Evolutionary conservation across 805 yeast species (phyloP), one percentile per base, ranked within the genome.

Genomic region (Jamesozyma gamospora): DNA sequence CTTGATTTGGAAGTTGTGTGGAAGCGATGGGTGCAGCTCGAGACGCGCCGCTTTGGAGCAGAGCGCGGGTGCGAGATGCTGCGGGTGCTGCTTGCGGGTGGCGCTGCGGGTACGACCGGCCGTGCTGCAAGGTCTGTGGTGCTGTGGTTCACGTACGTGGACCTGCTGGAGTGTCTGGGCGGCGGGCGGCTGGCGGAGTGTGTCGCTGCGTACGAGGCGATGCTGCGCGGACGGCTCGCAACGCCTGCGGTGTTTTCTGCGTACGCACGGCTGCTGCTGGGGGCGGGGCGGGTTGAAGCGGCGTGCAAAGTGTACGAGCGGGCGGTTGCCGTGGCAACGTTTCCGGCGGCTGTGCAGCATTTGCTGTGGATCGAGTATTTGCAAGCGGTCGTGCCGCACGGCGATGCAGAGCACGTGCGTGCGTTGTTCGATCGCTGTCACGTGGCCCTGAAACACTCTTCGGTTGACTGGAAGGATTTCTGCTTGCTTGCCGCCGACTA

Each of bases 21-120:
- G 72, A 63, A 74, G n/a, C 71, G 69, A 14, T 88, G 96, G 95
- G 67, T 81, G 5, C 82, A 82, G 41, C 62, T 75, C 59, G 81
- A 79, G 43, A 50, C 82, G 25, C 78, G 77, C 41, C 49, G 80
- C 25, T 59, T 63, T 14, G 67, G 76, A 38, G 56, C 75, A 16
- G 72, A 68, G 1, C 58, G 56, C 15, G 74, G 73, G 3, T 50
- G 64, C 21, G 57, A 53, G 29, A 62, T 74, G 12, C 49, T 73
- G 43, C 24, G 24, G 24, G 24, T 21, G 24, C 24, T 21, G 24
- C 24, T 21, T 8, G 8, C 24, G 24, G 8, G 24, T 8, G 60
- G 63, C 32, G 55, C 49, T 10, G 75, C 76, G 1, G 58, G 74
- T 4, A 46, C 47, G 11, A 28, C 39, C 26, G 31, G 42, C 35